These are phyloP conservation scores for Umbelopsis vinacea DNA, from an alignment of 192 early-diverging fungal genomes.

Conservation along the genomic window DNA sequence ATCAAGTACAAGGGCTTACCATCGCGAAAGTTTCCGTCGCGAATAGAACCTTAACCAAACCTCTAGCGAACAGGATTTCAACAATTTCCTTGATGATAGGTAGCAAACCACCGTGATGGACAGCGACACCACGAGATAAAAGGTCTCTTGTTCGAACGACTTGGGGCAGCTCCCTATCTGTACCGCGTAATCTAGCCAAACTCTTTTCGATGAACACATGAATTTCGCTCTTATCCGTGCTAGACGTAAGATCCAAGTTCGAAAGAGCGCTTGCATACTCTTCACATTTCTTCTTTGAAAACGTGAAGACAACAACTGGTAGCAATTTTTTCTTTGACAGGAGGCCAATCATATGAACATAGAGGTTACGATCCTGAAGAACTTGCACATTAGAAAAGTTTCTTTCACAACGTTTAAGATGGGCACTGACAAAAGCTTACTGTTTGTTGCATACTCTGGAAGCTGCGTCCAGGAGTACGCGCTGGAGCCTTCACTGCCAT, in stretches of 20 bases:
- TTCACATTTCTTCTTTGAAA: conserved; percentile 95
- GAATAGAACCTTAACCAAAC: conserved; percentile 91
- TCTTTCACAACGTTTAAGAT: background rate
- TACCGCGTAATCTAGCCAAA: conserved; percentile 79
- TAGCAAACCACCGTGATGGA: conserved; percentile 95
- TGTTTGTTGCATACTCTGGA: conserved; percentile 37
- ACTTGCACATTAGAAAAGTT: background rate
- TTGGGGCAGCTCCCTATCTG: conserved; percentile 89
- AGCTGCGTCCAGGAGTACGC: conserved; percentile 39
- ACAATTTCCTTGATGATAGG: conserved; percentile 99
- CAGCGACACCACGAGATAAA: conserved; percentile 90
- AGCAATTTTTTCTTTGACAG: conserved; percentile 79
- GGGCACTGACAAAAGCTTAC: conserved; percentile 37
- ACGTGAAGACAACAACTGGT: conserved; percentile 92
- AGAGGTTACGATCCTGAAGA: conserved; percentile 74
- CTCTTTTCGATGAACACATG: conserved; percentile 86
- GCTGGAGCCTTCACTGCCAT: conserved; percentile 31
- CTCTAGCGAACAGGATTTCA: conserved; percentile 91
- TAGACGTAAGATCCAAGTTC: conserved; percentile 81
- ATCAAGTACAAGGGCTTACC: conserved; percentile 42
- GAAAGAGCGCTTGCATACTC: conserved; percentile 80
- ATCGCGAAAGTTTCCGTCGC: conserved; percentile 99
- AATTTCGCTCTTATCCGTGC: conserved; percentile 82
- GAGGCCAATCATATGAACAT: conserved; percentile 76
- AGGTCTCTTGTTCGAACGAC: conserved; percentile 83